Base-by-base conservation (phyloP, 768 basidiomycete genomes). In the Lepiota brunneoincarnata region DNA sequence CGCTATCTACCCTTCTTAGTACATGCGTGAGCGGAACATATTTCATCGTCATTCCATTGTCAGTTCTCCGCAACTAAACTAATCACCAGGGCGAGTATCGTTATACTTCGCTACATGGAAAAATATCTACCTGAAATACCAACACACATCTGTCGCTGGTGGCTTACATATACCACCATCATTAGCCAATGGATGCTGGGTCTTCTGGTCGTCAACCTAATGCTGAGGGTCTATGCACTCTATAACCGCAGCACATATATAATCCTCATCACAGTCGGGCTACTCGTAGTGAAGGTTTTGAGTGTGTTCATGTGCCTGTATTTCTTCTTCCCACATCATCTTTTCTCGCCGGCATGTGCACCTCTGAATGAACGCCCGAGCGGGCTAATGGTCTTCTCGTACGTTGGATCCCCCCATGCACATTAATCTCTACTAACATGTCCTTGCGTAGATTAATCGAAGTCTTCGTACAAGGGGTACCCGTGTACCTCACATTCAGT, bases 161-260 rank as follows among this genome's bases (percentile, higher is more conserved):
- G 31, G 31, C 31, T 31, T 9, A 9, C 7, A 10, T 31, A 31
- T 9, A 4, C 31, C 7, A 31, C 37, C n/a, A 21, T 17, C 48
- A 38, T 23, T 9, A 21, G 21, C n/a, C 24, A 21, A 14, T 49
- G 20, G 12, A 21, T 14, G 3, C 15, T 20, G 6, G 48, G 17
- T 2, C 11, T 49, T 4, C 14, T 49, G 23, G 5, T 49, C 17
- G 23, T 37, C 34, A 49, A 49, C 35, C 34, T 49, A 6, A 49
- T 49, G 48, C 48, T 49, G 17, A 31, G 36, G 38, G 48, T 38
- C 23, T 49, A 49, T 15, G 48, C 36, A 12, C 34, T 49, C 18
- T 49, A 49, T n/a, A 38, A 49, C 6, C 48, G 18, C 12, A 23
- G 24, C 6, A 6, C 36, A 37, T 35, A 35, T 7, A 21, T 48